Evolutionary conservation across 805 yeast species (phyloP).

Genomic region (Dipodascopsis uninucleata): DNA sequence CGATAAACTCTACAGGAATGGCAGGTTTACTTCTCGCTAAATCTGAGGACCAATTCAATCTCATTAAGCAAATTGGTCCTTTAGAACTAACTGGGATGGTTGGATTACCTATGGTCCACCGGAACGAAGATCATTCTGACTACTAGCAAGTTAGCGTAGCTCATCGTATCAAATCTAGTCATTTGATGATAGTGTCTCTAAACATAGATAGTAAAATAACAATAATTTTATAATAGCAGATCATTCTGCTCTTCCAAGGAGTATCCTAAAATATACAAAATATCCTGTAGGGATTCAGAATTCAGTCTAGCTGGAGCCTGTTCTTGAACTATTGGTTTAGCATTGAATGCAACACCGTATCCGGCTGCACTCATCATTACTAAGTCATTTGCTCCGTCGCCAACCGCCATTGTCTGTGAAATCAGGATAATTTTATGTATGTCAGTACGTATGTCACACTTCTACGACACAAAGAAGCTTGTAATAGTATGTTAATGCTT

Average conservation of each 20-base stretch:
- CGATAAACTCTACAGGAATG: constrained; percentile 77
- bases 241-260: constrained; percentile 50
- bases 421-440: too few species aligned
- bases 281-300: constrained; percentile 65
- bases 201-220: not conserved
- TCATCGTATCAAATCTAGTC: too few species aligned
- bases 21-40: constrained; percentile 78
- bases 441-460: constrained; percentile 9
- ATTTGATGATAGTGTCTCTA: not conserved
- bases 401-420: constrained; percentile 23
- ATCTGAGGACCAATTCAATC: constrained; percentile 50
- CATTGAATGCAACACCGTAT: constrained; percentile 95
- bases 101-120: constrained; percentile 51
- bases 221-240: constrained; percentile 24
- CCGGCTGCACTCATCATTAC: constrained; percentile 91
- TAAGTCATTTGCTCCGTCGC: constrained; percentile 88
- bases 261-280: constrained; percentile 77
- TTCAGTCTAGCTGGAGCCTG: constrained; percentile 79
- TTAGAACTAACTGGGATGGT: constrained; percentile 54
- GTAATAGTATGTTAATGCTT: not conserved
- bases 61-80: constrained; percentile 43
- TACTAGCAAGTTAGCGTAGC: too few species aligned
- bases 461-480: not conserved
- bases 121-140: constrained; percentile 28
- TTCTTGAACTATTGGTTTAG: constrained; percentile 85